These are phyloP conservation scores for Cyberlindnera suaveolens DNA, from an alignment of 805 yeast species.

Conservation along the genomic window DNA sequence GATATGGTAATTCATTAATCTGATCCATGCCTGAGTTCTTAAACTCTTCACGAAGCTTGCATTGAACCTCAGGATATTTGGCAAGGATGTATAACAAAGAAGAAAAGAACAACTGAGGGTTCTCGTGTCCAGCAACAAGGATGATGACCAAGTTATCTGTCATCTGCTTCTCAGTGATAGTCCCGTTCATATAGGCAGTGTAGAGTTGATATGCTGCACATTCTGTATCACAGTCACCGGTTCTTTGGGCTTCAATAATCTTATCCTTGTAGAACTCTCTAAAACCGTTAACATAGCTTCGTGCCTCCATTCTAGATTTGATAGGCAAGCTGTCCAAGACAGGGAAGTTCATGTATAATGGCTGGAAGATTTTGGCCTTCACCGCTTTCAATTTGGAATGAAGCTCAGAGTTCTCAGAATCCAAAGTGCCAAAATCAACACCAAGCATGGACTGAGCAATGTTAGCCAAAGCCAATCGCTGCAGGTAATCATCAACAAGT, in stretches of 20 bases:
- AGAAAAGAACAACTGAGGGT: constrained; percentile 47
- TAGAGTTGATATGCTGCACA: constrained; percentile 38
- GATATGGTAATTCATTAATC: constrained; percentile 19
- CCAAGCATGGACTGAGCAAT: constrained; percentile 47
- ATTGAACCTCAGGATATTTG: constrained; percentile 33
- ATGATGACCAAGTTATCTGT: constrained; percentile 49
- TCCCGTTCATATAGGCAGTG: constrained; percentile 31
- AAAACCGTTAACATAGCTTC: constrained; percentile 36
- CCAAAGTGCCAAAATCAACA: constrained; percentile 37
- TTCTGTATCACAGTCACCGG: constrained; percentile 13
- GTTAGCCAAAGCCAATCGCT: constrained; percentile 41
- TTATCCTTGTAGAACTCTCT: constrained; percentile 30
- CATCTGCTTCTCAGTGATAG: constrained; percentile 39
- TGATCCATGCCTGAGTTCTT: constrained; percentile 1
- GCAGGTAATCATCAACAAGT: constrained; percentile 36
- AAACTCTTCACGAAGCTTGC: constrained; percentile 23
- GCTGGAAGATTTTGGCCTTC: constrained; percentile 48
- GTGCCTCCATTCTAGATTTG: constrained; percentile 39
- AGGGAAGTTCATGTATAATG: constrained; percentile 51
- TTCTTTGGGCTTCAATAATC: constrained; percentile 27
- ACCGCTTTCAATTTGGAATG: constrained; percentile 37
- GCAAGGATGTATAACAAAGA: constrained; percentile 42
- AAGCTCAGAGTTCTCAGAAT: constrained; percentile 24
- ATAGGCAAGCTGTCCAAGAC: constrained; percentile 43
- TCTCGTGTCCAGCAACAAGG: constrained; percentile 59